These are phyloP conservation scores for Oidiodendron maius DNA, from an alignment of 495 filamentous ascomycete species.

Conservation along the genomic window DNA sequence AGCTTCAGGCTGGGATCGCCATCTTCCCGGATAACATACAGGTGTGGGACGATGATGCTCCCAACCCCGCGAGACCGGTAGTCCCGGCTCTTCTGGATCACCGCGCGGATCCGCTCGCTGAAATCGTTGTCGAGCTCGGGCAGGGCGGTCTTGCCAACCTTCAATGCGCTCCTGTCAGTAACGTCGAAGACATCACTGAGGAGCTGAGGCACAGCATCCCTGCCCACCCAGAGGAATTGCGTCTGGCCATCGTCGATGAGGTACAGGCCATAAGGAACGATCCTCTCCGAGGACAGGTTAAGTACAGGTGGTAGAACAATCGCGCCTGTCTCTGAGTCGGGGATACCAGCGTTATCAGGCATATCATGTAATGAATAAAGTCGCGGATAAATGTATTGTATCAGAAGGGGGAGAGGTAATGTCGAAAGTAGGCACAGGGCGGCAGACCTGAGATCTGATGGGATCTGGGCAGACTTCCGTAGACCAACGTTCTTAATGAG, in stretches of 20 bases:
- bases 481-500: constrained; percentile 95
- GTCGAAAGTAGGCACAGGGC: constrained; percentile 91
- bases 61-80: constrained; percentile 79
- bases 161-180: constrained; percentile 69
- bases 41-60: constrained; percentile 82
- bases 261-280: constrained; percentile 93
- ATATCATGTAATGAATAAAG: constrained; percentile 96
- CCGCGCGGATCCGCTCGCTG: constrained; percentile 85
- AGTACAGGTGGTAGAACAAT: constrained; percentile 78
- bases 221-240: constrained; percentile 95
- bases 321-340: constrained; percentile 78
- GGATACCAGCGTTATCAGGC: constrained; percentile 87
- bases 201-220: constrained; percentile 86
- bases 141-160: constrained; percentile 82
- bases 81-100: constrained; percentile 87
- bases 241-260: constrained; percentile 96
- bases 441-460: constrained; percentile 89
- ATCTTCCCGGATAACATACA: constrained; percentile 92
- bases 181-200: constrained; percentile 86
- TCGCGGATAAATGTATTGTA: constrained; percentile 94
- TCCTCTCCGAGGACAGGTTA: constrained; percentile 80
- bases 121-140: constrained; percentile 92
- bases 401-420: constrained; percentile 81
- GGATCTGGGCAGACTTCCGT: constrained; percentile 92
- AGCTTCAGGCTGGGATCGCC: constrained; percentile 91